phyloP scores from a whole-genome alignment of 2,329 filamentous ascomycete genomes.

The Aspergillus aculeatinus region DNA sequence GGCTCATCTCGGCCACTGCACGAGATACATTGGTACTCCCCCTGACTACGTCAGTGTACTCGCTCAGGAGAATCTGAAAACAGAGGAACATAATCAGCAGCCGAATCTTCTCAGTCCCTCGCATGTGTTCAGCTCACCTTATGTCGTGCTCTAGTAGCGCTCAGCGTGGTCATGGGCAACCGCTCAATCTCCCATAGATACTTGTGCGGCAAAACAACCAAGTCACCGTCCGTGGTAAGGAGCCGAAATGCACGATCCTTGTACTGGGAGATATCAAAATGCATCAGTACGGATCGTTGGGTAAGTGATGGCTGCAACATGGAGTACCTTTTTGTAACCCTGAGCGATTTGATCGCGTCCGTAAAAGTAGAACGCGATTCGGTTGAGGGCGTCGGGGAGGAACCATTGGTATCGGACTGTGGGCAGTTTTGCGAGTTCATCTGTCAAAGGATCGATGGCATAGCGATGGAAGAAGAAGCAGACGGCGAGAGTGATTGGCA shows the following conservation, averaged over 20 bases:
- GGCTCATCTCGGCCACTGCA: constrained; percentile 29
- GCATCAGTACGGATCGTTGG: not conserved
- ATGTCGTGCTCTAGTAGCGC: constrained; percentile 29
- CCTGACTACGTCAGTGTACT: constrained; percentile 29
- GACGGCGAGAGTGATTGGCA: not conserved
- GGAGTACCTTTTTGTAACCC: constrained; percentile 28
- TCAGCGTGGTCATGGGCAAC: constrained; percentile 20
- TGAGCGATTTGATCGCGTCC: constrained; percentile 24
- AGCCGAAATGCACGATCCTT: constrained; percentile 28
- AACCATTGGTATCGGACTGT: constrained; percentile 21
- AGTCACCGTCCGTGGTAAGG: constrained; percentile 30
- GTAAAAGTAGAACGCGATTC: constrained; percentile 25
- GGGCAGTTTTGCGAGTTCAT: constrained; percentile 15
- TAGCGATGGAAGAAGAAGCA: not conserved
- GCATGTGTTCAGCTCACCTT: constrained; percentile 17
- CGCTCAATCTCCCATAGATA: constrained; percentile 28
- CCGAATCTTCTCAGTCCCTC: not conserved
- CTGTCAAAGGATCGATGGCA: not conserved
- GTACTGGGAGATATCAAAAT: constrained; percentile 18
- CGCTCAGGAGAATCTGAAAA: constrained; percentile 28
- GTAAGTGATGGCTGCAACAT: not conserved
- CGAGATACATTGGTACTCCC: constrained; percentile 24
- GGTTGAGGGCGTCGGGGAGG: constrained; percentile 27
- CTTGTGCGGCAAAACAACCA: constrained; percentile 28
- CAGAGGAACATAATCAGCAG: not conserved